Conservation (phyloP, 2,329 filamentous ascomycete genomes). For the Botrytis galanthina region DNA sequence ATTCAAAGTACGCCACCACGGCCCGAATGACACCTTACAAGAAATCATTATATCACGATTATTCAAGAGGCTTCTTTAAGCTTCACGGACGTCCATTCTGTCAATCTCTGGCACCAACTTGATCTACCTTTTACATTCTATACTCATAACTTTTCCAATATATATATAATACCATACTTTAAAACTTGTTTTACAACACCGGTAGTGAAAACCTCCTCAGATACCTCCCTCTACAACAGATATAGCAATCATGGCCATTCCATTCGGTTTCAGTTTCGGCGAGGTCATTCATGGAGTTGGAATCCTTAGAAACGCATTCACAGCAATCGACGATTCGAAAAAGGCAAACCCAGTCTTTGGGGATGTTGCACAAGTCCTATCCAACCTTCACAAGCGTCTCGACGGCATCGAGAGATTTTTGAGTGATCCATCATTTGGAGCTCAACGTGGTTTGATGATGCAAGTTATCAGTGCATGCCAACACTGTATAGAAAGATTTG, state of each 20-base stretch:
- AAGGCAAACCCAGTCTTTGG: conserved; percentile 12
- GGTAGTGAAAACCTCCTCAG: not conserved
- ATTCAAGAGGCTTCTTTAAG: conserved; percentile 19
- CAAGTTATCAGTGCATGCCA: conserved; percentile 19
- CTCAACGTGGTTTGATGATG: conserved; percentile 19
- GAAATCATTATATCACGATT: conserved; percentile 18
- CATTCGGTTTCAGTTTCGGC: conserved; percentile 19
- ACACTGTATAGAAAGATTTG: conserved; percentile 20
- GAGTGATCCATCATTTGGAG: conserved; percentile 5
- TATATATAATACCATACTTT: not conserved
- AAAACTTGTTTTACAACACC: not conserved
- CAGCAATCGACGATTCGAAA: conserved; percentile 11
- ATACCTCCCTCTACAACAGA: not conserved
- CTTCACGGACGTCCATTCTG: conserved; percentile 17
- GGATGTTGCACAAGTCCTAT: conserved; percentile 17
- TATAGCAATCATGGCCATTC: conserved; percentile 16
- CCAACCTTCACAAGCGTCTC: conserved; percentile 12
- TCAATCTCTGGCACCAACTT: conserved; percentile 15
- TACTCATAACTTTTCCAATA: not conserved
- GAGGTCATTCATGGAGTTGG: conserved; percentile 19
- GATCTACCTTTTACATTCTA: conserved; percentile 3
- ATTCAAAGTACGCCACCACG: conserved; percentile 3
- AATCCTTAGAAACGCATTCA: conserved; percentile 17
- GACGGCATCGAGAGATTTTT: conserved; percentile 19
- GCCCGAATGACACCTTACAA: conserved; percentile 20